These are phyloP conservation scores for Gossypium bickii DNA, from an alignment of 345 rosid genomes.

Conservation along the genomic window DNA sequence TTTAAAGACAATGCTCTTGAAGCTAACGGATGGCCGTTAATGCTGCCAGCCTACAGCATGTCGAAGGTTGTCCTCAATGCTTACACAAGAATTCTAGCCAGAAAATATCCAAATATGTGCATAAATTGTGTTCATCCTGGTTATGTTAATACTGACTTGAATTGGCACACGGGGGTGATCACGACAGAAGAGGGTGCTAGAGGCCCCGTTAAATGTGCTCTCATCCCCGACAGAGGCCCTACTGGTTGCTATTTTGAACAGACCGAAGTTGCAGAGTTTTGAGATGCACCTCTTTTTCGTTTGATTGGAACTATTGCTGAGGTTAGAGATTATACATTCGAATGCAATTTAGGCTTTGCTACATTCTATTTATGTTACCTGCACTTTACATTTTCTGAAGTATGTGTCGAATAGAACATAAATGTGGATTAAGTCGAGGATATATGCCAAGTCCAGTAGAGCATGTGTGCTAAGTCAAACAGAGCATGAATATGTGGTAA, in stretches of 20 bases:
- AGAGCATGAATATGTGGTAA: background rate
- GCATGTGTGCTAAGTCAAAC: background rate
- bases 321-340: background rate
- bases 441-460: background rate
- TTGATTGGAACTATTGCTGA: background rate
- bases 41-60: slow-evolving; percentile 52
- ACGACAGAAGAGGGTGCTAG: slow-evolving; percentile 38
- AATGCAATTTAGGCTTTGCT: background rate
- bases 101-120: slow-evolving; percentile 36
- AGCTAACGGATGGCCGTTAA: slow-evolving; percentile 50
- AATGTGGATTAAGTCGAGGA: background rate
- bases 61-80: slow-evolving; percentile 51
- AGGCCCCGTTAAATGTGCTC: slow-evolving; percentile 51
- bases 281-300: background rate
- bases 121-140: slow-evolving; percentile 59
- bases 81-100: slow-evolving; percentile 50
- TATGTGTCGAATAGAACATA: background rate
- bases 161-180: slow-evolving; percentile 45
- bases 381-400: background rate
- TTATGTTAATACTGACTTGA: slow-evolving; percentile 36
- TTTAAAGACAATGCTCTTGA: slow-evolving; percentile 32
- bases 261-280: slow-evolving; percentile 39
- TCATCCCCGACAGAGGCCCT: slow-evolving; percentile 42
- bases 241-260: slow-evolving; percentile 47
- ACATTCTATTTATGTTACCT: background rate